These are phyloP conservation scores for Ceratocystis destructans DNA, from an alignment of 2,329 filamentous ascomycete genomes.

Conservation along the genomic window DNA sequence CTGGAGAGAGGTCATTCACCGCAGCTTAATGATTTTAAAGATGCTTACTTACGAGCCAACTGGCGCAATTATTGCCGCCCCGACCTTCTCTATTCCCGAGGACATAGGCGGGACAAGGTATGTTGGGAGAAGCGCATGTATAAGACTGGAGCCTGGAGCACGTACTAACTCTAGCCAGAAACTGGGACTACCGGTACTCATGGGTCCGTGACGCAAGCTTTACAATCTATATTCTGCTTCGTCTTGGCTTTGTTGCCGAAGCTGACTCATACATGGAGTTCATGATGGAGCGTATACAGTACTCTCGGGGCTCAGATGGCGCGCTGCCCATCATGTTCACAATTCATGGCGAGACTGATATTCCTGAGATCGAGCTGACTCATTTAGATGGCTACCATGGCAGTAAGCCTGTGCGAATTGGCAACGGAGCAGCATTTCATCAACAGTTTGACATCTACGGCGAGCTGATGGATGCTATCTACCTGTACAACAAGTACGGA, in stretches of 20 bases:
- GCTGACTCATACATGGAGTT: slow-evolving; percentile 68
- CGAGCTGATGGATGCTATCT: slow-evolving; percentile 63
- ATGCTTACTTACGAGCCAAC: slow-evolving; percentile 67
- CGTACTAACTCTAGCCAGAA: slow-evolving; percentile 28
- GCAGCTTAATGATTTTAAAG: slow-evolving; percentile 62
- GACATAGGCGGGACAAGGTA: slow-evolving; percentile 50
- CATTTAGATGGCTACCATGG: slow-evolving; percentile 61
- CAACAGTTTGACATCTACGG: slow-evolving; percentile 70
- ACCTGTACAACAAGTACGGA: slow-evolving; percentile 66
- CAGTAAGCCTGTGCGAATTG: slow-evolving; percentile 59
- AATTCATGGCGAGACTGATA: slow-evolving; percentile 59
- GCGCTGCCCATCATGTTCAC: slow-evolving; percentile 71
- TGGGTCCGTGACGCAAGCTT: slow-evolving; percentile 70
- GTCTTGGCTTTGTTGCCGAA: slow-evolving; percentile 61
- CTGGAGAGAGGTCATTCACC: slow-evolving; percentile 57
- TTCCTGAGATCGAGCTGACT: slow-evolving; percentile 53
- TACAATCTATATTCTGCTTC: slow-evolving; percentile 63
- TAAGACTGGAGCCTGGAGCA: not conserved
- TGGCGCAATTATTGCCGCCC: slow-evolving; percentile 61
- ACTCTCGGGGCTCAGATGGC: slow-evolving; percentile 45
- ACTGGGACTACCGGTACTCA: slow-evolving; percentile 62
- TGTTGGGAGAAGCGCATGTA: slow-evolving; percentile 3
- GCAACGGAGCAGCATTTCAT: slow-evolving; percentile 64
- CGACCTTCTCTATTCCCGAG: slow-evolving; percentile 65
- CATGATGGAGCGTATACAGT: slow-evolving; percentile 55